Base-by-base conservation (phyloP, 768 basidiomycete genomes). In the Trametes gibbosa region DNA sequence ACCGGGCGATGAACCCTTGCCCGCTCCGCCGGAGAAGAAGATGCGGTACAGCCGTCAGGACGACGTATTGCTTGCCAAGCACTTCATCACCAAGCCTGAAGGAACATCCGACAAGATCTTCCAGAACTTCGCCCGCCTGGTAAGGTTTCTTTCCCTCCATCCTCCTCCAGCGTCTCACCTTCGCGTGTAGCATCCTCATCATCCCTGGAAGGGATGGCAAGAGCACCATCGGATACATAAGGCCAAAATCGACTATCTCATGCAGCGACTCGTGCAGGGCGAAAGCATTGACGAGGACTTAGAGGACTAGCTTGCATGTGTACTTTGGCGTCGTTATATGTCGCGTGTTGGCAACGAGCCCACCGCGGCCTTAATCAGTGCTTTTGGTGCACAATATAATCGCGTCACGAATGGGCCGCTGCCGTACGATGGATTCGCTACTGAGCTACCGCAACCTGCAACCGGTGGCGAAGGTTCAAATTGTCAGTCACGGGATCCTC, bases 201-300 rank as follows among this genome's bases (percentile, higher is more conserved):
- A 94, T 75, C 92, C 92, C 2, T 94, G 92, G 92, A 94, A 94
- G 70, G 92, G 92, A 14, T 94, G 92, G 92, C 92, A 94, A 71
- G 92, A 94, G 66, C 92, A 93, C 69, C 87, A 92, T 69, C 83
- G 92, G 42, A 91, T 92, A 66, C 92, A 93, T 70, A 93, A 92
- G 68, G 79, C 84, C 13, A 91, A 90, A 68, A 92, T 93, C 61
- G 92, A 92, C 66, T 85, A 92, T 72, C 80, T 90, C 40, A 87
- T 90, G 42, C 76, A 84, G 59, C 78, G 80, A 63, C 69, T 93
- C 19, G 68, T 68, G 12, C 77, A 78, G 29, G 90, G 89, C 13
- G 84, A 88, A 68, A 76, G 70, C 41, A 75, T 82, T 35, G 80
- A 81, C 37, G 72, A 66, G 6, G 63, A 57, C 24, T 40, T 23